Evolutionary conservation across 2,329 filamentous ascomycete species (phyloP), one percentile per base, ranked within the genome.

Genomic region (Trichoderma sp.): DNA sequence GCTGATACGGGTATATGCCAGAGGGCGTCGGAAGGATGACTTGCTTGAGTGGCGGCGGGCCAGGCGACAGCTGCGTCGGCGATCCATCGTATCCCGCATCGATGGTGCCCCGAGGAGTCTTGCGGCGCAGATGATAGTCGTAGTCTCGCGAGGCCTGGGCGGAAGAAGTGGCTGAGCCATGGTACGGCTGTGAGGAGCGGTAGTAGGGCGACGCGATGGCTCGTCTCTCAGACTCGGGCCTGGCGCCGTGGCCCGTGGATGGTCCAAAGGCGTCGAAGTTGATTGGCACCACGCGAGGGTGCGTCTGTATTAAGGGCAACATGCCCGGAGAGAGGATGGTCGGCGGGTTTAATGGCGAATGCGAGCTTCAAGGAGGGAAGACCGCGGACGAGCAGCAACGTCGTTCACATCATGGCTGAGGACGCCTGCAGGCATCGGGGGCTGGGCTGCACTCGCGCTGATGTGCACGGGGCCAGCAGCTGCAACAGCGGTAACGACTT

Each of bases 51-150:
- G 94, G 92, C 50, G 94, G 94, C 6, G 93, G 93, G 50, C 93
- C 93, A 45, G 92, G 91, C 11, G 89, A 91, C 79, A 93, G 91
- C 81, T 95, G 93, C 27, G 92, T 88, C 1, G 92, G 91, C 6
- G 94, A 94, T 38, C 94, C 95, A 87, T 98, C 95, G 81, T 98
- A 98, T 12, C 95, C 95, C 72, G 94, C 95, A 78, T 96, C 93
- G 77, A 98, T 89, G 50, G 95, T 98, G n/a, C 96, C 97, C 81
- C 93, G 96, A 5, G 96, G 97, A 9, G 96, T 98, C 84, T 98
- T 98, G 78, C 96, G 91, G 78, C 96, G 91, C 75, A 98, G 87
- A 79, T 94, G 93, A 83, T 97, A 92, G 83, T 98, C 95, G 72
- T 84, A 82, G 74, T 84, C 83, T 76, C 79, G 76, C 53, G 80